Percentiles rank a stretch among this genome's conserved stretches.
Evolutionary conservation across 345 rosid genomes (phyloP).

Genomic region (Gossypium mustelinum): DNA sequence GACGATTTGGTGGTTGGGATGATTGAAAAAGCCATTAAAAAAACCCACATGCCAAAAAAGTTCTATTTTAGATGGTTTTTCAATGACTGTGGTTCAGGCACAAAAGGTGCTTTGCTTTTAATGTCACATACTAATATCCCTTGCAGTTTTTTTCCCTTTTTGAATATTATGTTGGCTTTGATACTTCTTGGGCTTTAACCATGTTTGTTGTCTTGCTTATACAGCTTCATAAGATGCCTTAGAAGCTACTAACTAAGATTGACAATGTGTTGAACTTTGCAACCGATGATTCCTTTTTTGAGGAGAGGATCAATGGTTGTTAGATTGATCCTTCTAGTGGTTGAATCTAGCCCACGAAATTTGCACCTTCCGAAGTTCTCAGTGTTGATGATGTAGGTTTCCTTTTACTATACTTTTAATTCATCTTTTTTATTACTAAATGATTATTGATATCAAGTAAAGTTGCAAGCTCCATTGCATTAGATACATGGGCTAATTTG

Average conservation of each 20-base stretch:
- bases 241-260: slow-evolving; percentile 61
- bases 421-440: background rate
- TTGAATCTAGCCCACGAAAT: slow-evolving; percentile 78
- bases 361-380: slow-evolving; percentile 62
- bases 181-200: background rate
- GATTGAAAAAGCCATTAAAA: slow-evolving; percentile 85
- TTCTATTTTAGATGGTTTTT: slow-evolving; percentile 88
- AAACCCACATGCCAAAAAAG: slow-evolving; percentile 74
- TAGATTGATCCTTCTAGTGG: slow-evolving; percentile 95
- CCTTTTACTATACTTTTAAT: background rate
- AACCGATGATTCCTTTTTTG: slow-evolving; percentile 75
- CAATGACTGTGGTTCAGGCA: slow-evolving; percentile 79
- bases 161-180: no score
- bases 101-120: slow-evolving; percentile 47
- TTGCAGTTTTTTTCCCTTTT: no score
- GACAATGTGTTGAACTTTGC: slow-evolving; percentile 86
- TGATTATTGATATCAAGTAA: background rate
- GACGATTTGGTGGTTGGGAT: slow-evolving; percentile 94
- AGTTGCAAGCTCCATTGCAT: background rate
- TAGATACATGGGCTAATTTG: no score
- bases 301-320: slow-evolving; percentile 87
- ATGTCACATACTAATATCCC: no score
- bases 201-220: slow-evolving; percentile 11
- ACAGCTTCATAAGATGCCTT: slow-evolving; percentile 85
- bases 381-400: slow-evolving; percentile 75